Evolutionary conservation across 257 asterid species (phyloP).

Genomic region (Striga asiatica): DNA sequence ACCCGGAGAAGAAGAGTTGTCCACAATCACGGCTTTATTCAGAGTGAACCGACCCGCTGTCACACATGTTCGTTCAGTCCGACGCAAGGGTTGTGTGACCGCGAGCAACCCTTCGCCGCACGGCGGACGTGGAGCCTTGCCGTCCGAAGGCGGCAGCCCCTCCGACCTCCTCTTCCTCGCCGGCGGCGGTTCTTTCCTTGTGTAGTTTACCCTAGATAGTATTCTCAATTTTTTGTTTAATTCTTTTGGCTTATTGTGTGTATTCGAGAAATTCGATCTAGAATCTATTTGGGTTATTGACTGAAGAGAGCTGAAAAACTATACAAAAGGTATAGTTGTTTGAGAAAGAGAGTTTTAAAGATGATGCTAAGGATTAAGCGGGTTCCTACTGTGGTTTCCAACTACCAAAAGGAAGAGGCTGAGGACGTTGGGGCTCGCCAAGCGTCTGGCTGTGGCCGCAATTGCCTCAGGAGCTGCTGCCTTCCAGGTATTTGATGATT

Average conservation of each 20-base stretch:
- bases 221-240: too few species aligned
- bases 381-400: conserved; percentile 81
- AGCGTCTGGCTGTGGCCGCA: conserved; percentile 60
- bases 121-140: conserved; percentile 99
- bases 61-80: conserved; percentile 60
- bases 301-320: neutral
- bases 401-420: conserved; percentile 68
- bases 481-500: conserved; percentile 43
- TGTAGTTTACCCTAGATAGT: too few species aligned
- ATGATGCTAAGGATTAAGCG: conserved; percentile 68
- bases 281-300: neutral
- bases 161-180: conserved; percentile 99
- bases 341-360: conserved; percentile 1
- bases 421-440: conserved; percentile 26
- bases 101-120: conserved; percentile 85
- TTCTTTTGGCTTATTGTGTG: neutral
- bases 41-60: conserved; percentile 32
- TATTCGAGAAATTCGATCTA: neutral
- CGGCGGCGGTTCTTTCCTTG: conserved; percentile 62
- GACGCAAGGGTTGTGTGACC: conserved; percentile 70
- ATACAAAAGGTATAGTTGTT: neutral
- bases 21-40: conserved; percentile 84
- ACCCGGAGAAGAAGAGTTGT: conserved; percentile 37
- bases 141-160: conserved; percentile 96
- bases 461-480: conserved; percentile 73